phyloP scores from a whole-genome alignment of 441 rosid genomes.

The Macaranga tanarius region DNA sequence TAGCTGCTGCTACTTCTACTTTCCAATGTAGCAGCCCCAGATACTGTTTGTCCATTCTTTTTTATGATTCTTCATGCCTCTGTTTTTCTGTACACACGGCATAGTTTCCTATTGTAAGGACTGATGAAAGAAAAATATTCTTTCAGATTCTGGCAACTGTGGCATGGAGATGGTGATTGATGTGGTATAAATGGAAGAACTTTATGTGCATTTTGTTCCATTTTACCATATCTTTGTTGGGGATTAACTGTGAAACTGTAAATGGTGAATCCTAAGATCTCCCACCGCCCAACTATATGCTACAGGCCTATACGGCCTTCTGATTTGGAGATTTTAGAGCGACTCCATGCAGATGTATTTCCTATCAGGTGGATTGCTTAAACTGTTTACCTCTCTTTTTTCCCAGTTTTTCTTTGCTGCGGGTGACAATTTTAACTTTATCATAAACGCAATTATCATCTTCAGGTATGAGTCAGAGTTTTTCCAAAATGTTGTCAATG shows the following conservation, averaged over 20 bases:
- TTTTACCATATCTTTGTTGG: constrained; percentile 45
- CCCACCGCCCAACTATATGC: constrained; percentile 59
- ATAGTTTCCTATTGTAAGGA: neutral
- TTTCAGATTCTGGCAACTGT: constrained; percentile 31
- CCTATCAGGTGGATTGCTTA: constrained; percentile 65
- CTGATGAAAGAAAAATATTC: neutral
- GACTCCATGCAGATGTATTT: constrained; percentile 73
- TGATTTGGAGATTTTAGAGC: constrained; percentile 77
- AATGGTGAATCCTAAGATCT: constrained; percentile 47
- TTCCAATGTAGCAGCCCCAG: neutral
- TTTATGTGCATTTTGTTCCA: constrained; percentile 28
- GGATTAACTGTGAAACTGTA: constrained; percentile 44
- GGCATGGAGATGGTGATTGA: constrained; percentile 35
- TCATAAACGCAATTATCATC: constrained; percentile 19
- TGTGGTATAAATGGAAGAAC: constrained; percentile 48
- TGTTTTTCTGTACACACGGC: neutral
- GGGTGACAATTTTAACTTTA: constrained; percentile 9
- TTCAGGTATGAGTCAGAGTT: constrained; percentile 95
- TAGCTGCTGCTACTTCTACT: neutral
- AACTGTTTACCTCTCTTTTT: constrained; percentile 15
- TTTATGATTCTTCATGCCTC: neutral
- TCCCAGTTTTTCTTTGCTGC: neutral
- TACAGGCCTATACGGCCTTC: constrained; percentile 72
- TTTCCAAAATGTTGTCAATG: constrained; percentile 85
- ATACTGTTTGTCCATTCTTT: neutral